A percentile compares a stretch with the other conserved stretches of the same genome.
Evolutionary conservation across 1,139 yeast genomes (phyloP).

Genomic region (Taiozyma sp.): DNA sequence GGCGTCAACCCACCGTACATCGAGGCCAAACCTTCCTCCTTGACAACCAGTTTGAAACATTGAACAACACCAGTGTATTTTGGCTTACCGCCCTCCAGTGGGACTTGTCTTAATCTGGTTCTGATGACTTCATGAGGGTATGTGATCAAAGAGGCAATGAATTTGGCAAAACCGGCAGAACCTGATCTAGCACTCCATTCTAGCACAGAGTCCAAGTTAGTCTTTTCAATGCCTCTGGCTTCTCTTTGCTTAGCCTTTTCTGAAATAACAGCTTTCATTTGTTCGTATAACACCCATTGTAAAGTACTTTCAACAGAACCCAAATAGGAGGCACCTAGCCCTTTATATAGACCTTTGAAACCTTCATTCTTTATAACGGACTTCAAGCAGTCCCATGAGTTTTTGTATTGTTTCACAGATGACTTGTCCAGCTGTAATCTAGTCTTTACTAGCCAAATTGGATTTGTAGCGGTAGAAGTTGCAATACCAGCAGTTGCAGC

Average conservation of each 20-base stretch:
- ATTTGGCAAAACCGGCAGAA: constrained; percentile 95
- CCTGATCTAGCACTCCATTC: constrained; percentile 98
- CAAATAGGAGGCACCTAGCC: constrained; percentile 88
- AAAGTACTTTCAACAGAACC: constrained; percentile 93
- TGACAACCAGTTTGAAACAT: constrained; percentile 75
- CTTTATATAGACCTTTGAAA: constrained; percentile 72
- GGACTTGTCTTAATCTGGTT: constrained; percentile 94
- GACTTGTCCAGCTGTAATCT: constrained; percentile 83
- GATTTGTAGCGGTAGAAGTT: constrained; percentile 97
- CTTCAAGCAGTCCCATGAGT: constrained; percentile 80
- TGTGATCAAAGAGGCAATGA: constrained; percentile 86
- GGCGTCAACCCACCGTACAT: constrained; percentile 99
- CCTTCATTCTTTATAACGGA: constrained; percentile 78
- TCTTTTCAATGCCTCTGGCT: constrained; percentile 41
- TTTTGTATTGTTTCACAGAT: constrained; percentile 56
- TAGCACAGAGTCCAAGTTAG: constrained; percentile 60
- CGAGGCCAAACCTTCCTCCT: constrained; percentile 88
- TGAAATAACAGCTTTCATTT: constrained; percentile 73
- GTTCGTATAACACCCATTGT: constrained; percentile 97
- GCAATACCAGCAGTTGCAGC: constrained; percentile 95
- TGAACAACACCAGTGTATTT: constrained; percentile 89
- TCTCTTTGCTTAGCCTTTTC: constrained; percentile 49
- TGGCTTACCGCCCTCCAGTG: constrained; percentile 70
- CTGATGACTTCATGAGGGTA: constrained; percentile 98
- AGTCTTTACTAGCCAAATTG: constrained; percentile 98